Evolutionary conservation across 371 early-diverging fungal species (phyloP).

Genomic region (Amoeboaphelidium protococcarum): DNA sequence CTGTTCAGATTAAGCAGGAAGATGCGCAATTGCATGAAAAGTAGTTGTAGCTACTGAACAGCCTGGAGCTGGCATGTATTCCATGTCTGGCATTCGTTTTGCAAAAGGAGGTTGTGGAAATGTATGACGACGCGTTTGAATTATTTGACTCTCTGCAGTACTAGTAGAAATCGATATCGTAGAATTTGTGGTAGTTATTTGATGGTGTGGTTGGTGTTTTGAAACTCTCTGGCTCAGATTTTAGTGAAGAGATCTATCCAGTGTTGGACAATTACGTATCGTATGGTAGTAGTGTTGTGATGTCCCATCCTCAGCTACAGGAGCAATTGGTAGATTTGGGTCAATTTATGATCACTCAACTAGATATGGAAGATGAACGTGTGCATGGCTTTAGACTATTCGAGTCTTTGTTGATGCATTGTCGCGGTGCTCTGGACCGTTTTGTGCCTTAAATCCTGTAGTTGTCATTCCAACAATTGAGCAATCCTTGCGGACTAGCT

Average conservation of each 20-base stretch:
- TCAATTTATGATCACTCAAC: slow-evolving; percentile 12
- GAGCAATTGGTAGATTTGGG: slow-evolving; percentile 9
- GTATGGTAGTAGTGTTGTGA: slow-evolving; percentile 43
- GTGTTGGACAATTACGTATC: slow-evolving; percentile 59
- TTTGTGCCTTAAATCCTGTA: not conserved
- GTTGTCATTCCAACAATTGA: not conserved
- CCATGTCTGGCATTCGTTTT: slow-evolving; percentile 2
- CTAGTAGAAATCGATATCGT: slow-evolving; percentile 43
- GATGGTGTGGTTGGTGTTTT: slow-evolving; percentile 37
- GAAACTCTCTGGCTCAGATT: slow-evolving; percentile 40
- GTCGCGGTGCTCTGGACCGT: not conserved
- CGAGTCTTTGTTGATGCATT: not conserved
- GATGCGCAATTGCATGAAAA: slow-evolving; percentile 6
- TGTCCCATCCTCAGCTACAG: slow-evolving; percentile 25
- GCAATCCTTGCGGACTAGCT: not conserved
- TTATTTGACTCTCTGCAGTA: slow-evolving; percentile 58
- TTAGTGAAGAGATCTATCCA: slow-evolving; percentile 51
- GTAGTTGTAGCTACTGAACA: not conserved
- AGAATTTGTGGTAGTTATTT: slow-evolving; percentile 57
- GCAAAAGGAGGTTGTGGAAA: slow-evolving; percentile 14
- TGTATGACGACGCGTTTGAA: slow-evolving; percentile 63
- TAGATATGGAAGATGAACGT: not conserved
- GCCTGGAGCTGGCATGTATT: not conserved
- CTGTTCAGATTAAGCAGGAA: slow-evolving; percentile 25
- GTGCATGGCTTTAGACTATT: not conserved